Evolutionary conservation across 208 protist genomes (phyloP).

Genomic region (Entamoeba dispar): DNA sequence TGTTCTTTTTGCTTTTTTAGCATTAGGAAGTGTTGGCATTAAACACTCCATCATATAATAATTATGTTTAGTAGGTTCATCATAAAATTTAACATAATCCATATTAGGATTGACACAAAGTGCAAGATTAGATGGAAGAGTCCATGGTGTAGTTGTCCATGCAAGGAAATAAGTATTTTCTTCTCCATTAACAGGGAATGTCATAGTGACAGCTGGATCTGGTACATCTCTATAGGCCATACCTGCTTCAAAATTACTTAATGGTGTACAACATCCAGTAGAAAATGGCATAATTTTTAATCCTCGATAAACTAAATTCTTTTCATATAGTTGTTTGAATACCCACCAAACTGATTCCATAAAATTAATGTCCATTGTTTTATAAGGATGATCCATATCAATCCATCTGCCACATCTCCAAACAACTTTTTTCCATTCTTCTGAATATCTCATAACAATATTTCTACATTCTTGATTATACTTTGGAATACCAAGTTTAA

Average conservation of each 20-base stretch:
- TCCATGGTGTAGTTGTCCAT: constrained; percentile 99
- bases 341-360: constrained; percentile 99
- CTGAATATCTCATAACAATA: constrained; percentile 94
- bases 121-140: constrained; percentile 88
- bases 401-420: constrained; percentile 89
- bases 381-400: constrained; percentile 97
- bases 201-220: constrained; percentile 51
- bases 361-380: constrained; percentile 87
- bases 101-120: constrained; percentile 88
- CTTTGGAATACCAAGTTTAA: constrained; percentile 66
- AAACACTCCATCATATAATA: constrained; percentile 39
- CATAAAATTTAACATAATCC: constrained; percentile 80
- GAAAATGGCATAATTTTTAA: constrained; percentile 98
- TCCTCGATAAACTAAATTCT: constrained; percentile 86
- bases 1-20: not conserved
- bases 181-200: constrained; percentile 62
- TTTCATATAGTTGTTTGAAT: constrained; percentile 84
- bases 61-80: constrained; percentile 25
- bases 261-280: constrained; percentile 81
- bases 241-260: constrained; percentile 98
- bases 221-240: constrained; percentile 86
- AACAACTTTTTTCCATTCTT: constrained; percentile 82
- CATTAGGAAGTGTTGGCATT: constrained; percentile 30
- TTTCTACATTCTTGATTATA: constrained; percentile 86
- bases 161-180: constrained; percentile 64